Evolutionary conservation across 1,139 yeast species (phyloP).

Genomic region (Zygoascus hellenicus): DNA sequence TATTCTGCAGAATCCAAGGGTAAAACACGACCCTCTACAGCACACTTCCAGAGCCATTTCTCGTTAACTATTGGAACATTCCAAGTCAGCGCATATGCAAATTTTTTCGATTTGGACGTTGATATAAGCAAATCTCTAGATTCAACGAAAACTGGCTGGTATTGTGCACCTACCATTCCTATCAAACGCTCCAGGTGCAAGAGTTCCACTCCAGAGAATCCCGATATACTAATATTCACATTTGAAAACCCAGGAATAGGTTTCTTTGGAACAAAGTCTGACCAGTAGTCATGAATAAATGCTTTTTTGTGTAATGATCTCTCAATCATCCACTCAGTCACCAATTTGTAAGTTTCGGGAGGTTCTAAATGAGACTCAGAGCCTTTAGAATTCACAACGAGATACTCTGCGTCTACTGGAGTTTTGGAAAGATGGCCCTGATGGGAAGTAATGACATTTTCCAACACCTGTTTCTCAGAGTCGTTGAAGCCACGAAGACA

Average conservation of each 20-base stretch:
- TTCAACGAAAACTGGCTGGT: slow-evolving; percentile 46
- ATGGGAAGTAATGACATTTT: slow-evolving; percentile 38
- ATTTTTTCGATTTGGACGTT: slow-evolving; percentile 43
- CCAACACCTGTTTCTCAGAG: slow-evolving; percentile 22
- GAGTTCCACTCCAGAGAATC: slow-evolving; percentile 78
- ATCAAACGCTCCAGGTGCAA: slow-evolving; percentile 67
- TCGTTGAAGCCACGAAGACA: slow-evolving; percentile 23
- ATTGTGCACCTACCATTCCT: slow-evolving; percentile 41
- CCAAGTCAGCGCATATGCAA: slow-evolving; percentile 52
- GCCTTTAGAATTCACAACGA: slow-evolving; percentile 29
- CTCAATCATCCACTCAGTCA: slow-evolving; percentile 82
- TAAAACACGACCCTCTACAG: slow-evolving; percentile 25
- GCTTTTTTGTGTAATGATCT: slow-evolving; percentile 60
- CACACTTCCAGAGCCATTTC: slow-evolving; percentile 48
- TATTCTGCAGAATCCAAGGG: slow-evolving; percentile 35
- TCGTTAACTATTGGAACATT: slow-evolving; percentile 49
- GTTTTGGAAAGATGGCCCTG: slow-evolving; percentile 19
- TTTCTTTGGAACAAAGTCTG: slow-evolving; percentile 49
- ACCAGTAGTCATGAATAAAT: slow-evolving; percentile 64
- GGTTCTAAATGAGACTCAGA: slow-evolving; percentile 13
- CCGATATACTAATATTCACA: slow-evolving; percentile 61
- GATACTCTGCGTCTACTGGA: slow-evolving; percentile 13
- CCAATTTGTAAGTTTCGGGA: slow-evolving; percentile 16
- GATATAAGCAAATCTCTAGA: slow-evolving; percentile 60
- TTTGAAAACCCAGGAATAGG: slow-evolving; percentile 32